Conservation (phyloP, 108 stramenopile genomes). For the Hondaea fermentalgiana region DNA sequence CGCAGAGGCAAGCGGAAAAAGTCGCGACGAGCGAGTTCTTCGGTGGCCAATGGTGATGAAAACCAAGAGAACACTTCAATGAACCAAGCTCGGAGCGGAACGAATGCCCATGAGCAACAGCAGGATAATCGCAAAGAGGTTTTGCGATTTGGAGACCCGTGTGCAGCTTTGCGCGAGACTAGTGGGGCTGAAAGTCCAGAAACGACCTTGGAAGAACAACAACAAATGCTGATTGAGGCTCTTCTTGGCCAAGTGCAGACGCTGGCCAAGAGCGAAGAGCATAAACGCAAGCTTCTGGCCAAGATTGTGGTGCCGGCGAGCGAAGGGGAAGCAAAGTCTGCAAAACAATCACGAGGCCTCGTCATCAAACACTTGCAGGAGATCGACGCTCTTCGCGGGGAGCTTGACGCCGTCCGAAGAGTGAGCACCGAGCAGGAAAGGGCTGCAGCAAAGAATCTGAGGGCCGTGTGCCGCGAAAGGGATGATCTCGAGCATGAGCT, state of each 20-base stretch:
- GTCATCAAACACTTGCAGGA: neutral
- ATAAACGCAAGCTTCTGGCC: neutral
- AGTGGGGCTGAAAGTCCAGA: neutral
- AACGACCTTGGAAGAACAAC: neutral
- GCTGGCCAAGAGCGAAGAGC: neutral
- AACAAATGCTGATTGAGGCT: neutral
- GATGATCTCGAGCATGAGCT: neutral
- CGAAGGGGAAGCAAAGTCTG: neutral
- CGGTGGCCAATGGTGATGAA: too few species aligned
- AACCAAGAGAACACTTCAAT: too few species aligned
- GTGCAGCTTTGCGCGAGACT: neutral
- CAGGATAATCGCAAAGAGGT: neutral
- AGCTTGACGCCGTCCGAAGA: neutral
- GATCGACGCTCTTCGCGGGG: neutral
- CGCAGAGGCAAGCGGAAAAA: too few species aligned
- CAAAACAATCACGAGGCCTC: neutral
- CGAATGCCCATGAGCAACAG: too few species aligned
- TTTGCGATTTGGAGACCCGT: neutral
- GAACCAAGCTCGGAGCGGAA: too few species aligned
- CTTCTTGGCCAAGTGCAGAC: neutral
- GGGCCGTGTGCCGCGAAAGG: neutral
- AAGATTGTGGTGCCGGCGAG: neutral
- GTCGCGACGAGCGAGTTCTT: too few species aligned
- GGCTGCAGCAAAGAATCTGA: neutral
- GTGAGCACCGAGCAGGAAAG: neutral